These are phyloP conservation scores for Penicillium decumbens DNA, from an alignment of 2,329 filamentous ascomycete genomes.

Conservation along the genomic window DNA sequence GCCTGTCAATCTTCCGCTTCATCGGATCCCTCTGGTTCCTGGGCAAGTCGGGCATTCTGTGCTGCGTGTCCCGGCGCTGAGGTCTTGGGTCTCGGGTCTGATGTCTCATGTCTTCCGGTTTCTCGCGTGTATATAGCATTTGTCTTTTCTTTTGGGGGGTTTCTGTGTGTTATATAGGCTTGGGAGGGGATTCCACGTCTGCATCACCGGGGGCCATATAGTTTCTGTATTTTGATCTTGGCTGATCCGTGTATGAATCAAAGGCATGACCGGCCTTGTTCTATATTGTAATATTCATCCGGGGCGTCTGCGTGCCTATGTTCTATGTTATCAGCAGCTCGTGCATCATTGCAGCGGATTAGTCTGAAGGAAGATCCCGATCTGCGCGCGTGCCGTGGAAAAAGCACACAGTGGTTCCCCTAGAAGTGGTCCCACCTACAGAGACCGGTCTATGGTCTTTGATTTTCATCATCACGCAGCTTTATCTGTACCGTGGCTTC, in stretches of 20 bases:
- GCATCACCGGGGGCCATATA: not conserved
- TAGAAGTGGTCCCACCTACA: not conserved
- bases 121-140: constrained; percentile 13
- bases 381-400: not conserved
- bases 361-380: not conserved
- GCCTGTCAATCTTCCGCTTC: constrained; percentile 79
- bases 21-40: constrained; percentile 88
- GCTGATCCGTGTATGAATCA: constrained; percentile 13
- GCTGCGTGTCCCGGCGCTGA: constrained; percentile 79
- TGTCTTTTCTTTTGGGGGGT: not conserved
- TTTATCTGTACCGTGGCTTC: not conserved
- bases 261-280: not conserved
- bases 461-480: not conserved
- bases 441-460: not conserved
- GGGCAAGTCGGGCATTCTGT: constrained; percentile 86
- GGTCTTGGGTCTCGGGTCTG: not conserved
- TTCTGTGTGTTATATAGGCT: constrained; percentile 9
- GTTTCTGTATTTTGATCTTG: constrained; percentile 2
- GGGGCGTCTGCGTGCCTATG: not conserved
- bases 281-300: not conserved
- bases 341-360: not conserved
- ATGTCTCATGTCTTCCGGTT: not conserved
- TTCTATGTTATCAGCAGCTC: not conserved
- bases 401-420: not conserved
- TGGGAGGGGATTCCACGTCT: not conserved